Conservation (phyloP, 2,329 filamentous ascomycete genomes). For the Diaporthe humulicola region DNA sequence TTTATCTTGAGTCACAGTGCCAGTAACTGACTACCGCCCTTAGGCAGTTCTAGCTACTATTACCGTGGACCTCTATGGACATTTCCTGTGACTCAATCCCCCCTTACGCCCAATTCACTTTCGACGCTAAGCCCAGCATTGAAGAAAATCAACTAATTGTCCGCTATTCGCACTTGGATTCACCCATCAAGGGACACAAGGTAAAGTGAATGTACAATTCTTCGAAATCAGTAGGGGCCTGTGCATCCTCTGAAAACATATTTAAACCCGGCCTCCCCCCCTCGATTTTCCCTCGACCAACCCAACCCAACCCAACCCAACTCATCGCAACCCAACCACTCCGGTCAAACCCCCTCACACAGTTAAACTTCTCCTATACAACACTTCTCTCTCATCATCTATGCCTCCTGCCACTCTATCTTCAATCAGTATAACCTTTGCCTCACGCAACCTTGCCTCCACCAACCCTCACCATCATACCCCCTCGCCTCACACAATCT, state of each 20-base stretch:
- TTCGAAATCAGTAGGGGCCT: not conserved
- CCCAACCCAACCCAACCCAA: not conserved
- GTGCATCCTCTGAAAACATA: not conserved
- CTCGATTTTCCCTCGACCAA: not conserved
- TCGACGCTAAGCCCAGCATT: not conserved
- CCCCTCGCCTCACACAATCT: no score
- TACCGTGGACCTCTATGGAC: not conserved
- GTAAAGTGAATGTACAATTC: not conserved
- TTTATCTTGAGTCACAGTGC: not conserved
- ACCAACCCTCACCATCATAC: not conserved
- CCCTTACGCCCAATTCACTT: not conserved
- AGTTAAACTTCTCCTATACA: not conserved
- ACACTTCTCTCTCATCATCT: not conserved
- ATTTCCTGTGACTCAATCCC: not conserved
- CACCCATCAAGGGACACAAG: not conserved
- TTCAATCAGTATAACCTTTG: no score
- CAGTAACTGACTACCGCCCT: not conserved
- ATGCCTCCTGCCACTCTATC: no score
- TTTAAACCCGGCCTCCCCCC: not conserved
- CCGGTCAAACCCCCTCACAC: not conserved
- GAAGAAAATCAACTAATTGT: not conserved
- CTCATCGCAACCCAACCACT: not conserved
- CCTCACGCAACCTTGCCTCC: not conserved
- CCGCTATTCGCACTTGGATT: not conserved
- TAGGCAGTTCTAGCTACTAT: not conserved